Percentiles rank a stretch among this genome's conserved stretches.
These are phyloP conservation scores for Albizia julibrissin DNA, from an alignment of 306 rosid genomes.

Conservation along the genomic window DNA sequence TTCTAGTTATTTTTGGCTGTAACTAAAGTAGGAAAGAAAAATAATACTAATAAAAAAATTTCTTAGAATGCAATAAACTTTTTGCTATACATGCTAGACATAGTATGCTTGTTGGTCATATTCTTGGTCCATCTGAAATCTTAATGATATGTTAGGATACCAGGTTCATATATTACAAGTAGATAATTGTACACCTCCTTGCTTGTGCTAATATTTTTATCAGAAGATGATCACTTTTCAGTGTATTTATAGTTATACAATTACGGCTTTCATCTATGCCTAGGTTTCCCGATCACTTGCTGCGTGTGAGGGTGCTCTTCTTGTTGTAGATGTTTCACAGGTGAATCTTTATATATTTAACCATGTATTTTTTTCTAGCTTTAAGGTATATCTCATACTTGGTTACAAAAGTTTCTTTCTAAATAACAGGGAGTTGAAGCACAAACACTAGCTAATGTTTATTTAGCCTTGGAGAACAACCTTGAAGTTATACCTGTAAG, in stretches of 20 bases:
- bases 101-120: conserved; percentile 1
- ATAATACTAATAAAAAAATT: background rate
- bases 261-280: conserved; percentile 22
- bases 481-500: conserved; percentile 88
- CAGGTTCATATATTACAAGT: conserved; percentile 14
- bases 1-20: conserved; percentile 1
- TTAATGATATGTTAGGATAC: background rate
- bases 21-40: background rate
- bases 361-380: conserved; percentile 25
- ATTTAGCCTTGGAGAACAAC: conserved; percentile 86
- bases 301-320: conserved; percentile 96
- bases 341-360: conserved; percentile 38
- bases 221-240: background rate
- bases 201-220: background rate
- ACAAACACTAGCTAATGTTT: conserved; percentile 92
- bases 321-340: conserved; percentile 97
- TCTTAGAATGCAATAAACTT: background rate
- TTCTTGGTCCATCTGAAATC: background rate
- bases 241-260: background rate
- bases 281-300: conserved; percentile 94
- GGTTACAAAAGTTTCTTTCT: conserved; percentile 23
- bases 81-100: conserved; percentile 15
- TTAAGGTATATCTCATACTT: conserved; percentile 6
- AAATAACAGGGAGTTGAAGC: conserved; percentile 87
- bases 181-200: background rate